phyloP scores from a whole-genome alignment of 2,329 filamentous ascomycete genomes.

The Tolypocladium cylindrosporum region DNA sequence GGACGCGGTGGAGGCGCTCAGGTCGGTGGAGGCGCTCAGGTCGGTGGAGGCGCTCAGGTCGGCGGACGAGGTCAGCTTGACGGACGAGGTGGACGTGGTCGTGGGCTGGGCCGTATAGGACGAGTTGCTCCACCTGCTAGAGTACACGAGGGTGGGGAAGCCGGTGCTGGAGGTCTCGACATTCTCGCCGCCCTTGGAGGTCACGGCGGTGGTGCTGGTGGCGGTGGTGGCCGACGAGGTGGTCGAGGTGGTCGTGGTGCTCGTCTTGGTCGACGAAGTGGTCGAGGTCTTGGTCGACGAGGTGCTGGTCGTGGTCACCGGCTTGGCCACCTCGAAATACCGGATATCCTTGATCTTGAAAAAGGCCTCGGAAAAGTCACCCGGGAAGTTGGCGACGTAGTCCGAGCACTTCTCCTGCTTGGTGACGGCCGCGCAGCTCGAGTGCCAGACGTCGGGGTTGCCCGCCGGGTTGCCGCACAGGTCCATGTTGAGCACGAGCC shows the following conservation, averaged over 20 bases:
- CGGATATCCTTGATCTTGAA: slow-evolving; percentile 36
- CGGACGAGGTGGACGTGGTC: background rate
- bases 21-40: slow-evolving; percentile 4
- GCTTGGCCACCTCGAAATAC: slow-evolving; percentile 14
- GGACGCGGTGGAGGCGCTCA: slow-evolving; percentile 17
- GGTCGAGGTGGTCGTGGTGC: background rate
- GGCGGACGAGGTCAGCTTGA: slow-evolving; percentile 3
- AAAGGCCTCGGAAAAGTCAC: slow-evolving; percentile 25
- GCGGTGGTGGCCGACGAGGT: background rate
- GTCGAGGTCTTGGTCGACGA: slow-evolving; percentile 1
- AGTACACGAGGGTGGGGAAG: background rate
- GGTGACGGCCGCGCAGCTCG: slow-evolving; percentile 14
- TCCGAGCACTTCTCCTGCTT: slow-evolving; percentile 19
- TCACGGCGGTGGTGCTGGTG: slow-evolving; percentile 1
- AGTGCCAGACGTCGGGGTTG: slow-evolving; percentile 14
- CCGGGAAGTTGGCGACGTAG: slow-evolving; percentile 26
- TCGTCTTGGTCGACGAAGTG: background rate
- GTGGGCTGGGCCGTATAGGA: background rate
- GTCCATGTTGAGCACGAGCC: slow-evolving; percentile 63
- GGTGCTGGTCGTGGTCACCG: slow-evolving; percentile 3
- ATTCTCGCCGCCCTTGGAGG: background rate
- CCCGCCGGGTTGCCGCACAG: slow-evolving; percentile 67
- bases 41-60: slow-evolving; percentile 4
- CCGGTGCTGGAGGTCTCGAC: background rate
- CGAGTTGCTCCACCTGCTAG: background rate